Base-by-base conservation (phyloP, 352 stramenopile genomes). In the Plasmopara halstedii region DNA sequence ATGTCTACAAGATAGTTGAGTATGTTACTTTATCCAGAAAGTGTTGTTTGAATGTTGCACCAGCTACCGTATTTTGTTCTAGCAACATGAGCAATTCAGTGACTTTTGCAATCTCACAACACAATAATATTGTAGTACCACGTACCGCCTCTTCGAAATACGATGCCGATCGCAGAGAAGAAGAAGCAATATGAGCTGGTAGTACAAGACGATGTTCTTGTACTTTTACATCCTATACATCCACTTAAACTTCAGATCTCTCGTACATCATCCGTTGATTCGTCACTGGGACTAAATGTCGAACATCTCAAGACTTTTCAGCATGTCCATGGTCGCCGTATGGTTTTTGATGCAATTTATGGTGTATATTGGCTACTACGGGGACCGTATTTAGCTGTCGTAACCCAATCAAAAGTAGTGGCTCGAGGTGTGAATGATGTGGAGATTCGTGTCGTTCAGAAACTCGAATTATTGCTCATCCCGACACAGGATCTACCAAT, bases 281-380 rank as follows among this genome's bases (percentile, higher is more conserved):
- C 67, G 34, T 58, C 69, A 37, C 64, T 85, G 11, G 60, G 56
- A 31, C 49, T 90, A 21, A 55, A 59, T 35, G 65, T 85, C 21
- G 73, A 90, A 38, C 70, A 87, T 38, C 62, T 77, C 23, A 52
- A 66, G 53, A 64, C 81, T 38, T 70, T 78, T 35, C 68, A 70
- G 53, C 74, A 84, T 36, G 38, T 85, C 41, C 74, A 88, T 53
- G 77, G 80, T 6, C 77, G 80, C 13, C 73, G 70, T 42, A 81
- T 91, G 70, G 56, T 48, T 29, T 88, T 88, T 27, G 74, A 89
- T 57, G 77, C 73, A 22, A 83, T 91, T 53, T 91, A 85, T 58
- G 76, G 79, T 53, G 65, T 91, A 32, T 87, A 84, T 57, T 69
- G 46, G 55, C 55, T 88, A 57, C 62, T 88, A 21, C 67, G 70